Evolutionary conservation across 192 early-diverging fungal genomes (phyloP).

Genomic region (Phycomyces nitens): DNA sequence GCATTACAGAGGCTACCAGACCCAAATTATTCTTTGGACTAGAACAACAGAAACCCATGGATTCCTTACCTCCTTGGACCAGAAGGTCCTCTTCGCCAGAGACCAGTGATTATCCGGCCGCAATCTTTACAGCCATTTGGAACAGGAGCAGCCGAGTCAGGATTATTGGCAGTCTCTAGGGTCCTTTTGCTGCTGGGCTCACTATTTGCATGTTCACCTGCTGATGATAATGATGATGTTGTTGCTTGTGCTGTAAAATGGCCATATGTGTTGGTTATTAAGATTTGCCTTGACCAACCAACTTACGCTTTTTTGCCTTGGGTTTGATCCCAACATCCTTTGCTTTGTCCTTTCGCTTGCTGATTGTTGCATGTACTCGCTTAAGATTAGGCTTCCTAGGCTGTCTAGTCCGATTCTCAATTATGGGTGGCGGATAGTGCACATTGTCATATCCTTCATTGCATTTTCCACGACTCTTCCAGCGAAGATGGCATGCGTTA

Average conservation of each 20-base stretch:
- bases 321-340: too few species aligned
- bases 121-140: conserved; percentile 1
- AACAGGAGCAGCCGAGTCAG: neutral
- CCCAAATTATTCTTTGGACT: neutral
- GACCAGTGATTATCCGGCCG: conserved; percentile 3
- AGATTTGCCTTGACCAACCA: too few species aligned
- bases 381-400: neutral
- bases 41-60: neutral
- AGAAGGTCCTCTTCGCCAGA: conserved; percentile 20
- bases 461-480: conserved; percentile 7
- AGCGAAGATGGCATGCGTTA: conserved; percentile 26
- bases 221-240: too few species aligned
- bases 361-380: neutral
- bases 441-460: neutral
- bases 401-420: neutral
- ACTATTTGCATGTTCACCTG: too few species aligned
- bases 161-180: neutral
- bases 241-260: too few species aligned
- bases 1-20: conserved; percentile 36
- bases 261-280: too few species aligned
- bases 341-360: neutral
- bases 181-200: neutral
- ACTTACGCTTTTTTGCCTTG: too few species aligned
- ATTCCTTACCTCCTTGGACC: conserved; percentile 23
- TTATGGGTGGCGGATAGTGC: neutral